phyloP scores from a whole-genome alignment of 192 early-diverging fungal genomes.

The Umbelopsis sp. region DNA sequence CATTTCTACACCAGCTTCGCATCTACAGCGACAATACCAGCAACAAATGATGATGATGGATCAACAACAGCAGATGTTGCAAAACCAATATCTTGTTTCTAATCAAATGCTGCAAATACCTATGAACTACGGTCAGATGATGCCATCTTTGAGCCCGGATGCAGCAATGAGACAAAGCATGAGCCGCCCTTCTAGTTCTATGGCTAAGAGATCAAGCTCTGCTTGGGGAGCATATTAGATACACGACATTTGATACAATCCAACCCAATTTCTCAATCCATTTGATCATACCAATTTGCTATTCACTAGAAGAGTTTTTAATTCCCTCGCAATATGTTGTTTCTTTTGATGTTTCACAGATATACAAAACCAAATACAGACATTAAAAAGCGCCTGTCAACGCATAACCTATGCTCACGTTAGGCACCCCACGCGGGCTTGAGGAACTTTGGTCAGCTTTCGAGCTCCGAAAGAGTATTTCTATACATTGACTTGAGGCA shows the following conservation, averaged over 20 bases:
- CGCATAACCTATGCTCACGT: neutral
- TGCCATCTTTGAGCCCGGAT: neutral
- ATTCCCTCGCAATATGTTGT: neutral
- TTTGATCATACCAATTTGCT: neutral
- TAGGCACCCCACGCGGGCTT: too few species aligned
- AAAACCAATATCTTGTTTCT: neutral
- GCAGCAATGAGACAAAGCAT: neutral
- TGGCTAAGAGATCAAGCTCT: constrained; percentile 5
- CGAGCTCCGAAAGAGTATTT: neutral
- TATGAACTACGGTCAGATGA: constrained; percentile 11
- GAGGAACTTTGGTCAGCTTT: too few species aligned
- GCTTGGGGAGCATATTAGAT: constrained; percentile 9
- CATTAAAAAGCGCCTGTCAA: neutral
- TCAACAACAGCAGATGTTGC: constrained; percentile 13
- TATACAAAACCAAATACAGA: neutral
- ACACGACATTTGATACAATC: neutral
- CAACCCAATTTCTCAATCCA: neutral
- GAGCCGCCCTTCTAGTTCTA: neutral
- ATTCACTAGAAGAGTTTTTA: too few species aligned
- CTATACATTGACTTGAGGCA: neutral
- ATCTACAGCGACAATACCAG: constrained; percentile 11
- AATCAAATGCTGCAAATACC: constrained; percentile 4
- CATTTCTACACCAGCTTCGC: constrained; percentile 6
- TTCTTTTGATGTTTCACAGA: neutral
- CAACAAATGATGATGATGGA: constrained; percentile 17